A percentile compares a stretch with the other conserved stretches of the same genome.
Conservation (phyloP, 108 stramenopile genomes). For the Cyclotella cryptica region DNA sequence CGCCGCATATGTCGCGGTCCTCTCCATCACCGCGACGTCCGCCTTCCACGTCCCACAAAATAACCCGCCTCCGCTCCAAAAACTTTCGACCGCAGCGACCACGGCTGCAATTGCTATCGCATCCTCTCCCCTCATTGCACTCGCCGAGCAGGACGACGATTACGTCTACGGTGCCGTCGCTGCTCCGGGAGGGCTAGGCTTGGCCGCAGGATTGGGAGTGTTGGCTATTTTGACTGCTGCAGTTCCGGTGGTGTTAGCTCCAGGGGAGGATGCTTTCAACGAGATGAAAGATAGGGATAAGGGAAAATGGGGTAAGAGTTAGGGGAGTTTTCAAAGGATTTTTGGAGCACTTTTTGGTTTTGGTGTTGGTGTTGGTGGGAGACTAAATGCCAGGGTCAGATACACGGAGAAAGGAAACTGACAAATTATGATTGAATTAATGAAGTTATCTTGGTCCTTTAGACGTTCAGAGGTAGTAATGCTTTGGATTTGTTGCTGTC, state of each 20-base stretch:
- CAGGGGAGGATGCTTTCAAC: constrained; percentile 88
- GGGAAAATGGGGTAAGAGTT: constrained; percentile 61
- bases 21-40: constrained; percentile 39
- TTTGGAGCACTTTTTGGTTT: too few species aligned
- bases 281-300: constrained; percentile 84
- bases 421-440: too few species aligned
- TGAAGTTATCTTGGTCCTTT: too few species aligned
- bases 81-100: constrained; percentile 23
- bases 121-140: constrained; percentile 68
- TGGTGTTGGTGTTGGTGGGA: too few species aligned
- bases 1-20: constrained; percentile 24
- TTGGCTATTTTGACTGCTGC: constrained; percentile 80
- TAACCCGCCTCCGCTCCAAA: constrained; percentile 1
- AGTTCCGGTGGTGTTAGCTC: constrained; percentile 67
- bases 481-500: too few species aligned
- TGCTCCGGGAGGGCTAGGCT: constrained; percentile 71
- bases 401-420: too few species aligned
- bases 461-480: too few species aligned
- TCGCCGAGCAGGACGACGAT: constrained; percentile 74
- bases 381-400: too few species aligned
- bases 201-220: constrained; percentile 72
- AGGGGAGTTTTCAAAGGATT: background rate
- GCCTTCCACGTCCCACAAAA: constrained; percentile 43
- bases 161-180: constrained; percentile 90
- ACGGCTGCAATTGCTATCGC: constrained; percentile 32